Evolutionary conservation across 1,284 basidiomycete genomes (phyloP).

Genomic region (Sphagnurus paluster): DNA sequence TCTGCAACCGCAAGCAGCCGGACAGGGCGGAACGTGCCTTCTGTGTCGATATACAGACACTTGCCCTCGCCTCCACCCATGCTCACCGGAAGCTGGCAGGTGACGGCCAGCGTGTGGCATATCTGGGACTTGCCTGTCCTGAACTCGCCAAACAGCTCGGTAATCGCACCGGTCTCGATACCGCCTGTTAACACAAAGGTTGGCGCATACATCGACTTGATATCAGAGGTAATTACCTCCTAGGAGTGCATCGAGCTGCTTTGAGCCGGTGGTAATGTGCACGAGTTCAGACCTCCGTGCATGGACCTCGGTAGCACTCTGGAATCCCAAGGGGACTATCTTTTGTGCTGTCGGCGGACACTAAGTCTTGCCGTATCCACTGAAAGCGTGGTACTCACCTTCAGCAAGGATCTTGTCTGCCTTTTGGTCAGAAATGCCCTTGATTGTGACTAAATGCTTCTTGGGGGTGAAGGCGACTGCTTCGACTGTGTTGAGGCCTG

Average conservation of each 20-base stretch:
- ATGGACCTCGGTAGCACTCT: slow-evolving; percentile 97
- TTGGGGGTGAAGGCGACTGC: slow-evolving; percentile 97
- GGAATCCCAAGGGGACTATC: slow-evolving; percentile 96
- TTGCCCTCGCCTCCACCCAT: slow-evolving; percentile 99
- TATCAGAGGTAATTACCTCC: slow-evolving; percentile 63
- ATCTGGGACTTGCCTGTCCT: slow-evolving; percentile 98
- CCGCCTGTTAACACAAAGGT: slow-evolving; percentile 63
- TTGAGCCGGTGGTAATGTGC: slow-evolving; percentile 96
- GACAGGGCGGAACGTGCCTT: slow-evolving; percentile 97
- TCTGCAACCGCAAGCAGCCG: slow-evolving; percentile 95
- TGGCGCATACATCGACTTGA: slow-evolving; percentile 11
- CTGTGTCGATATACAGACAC: slow-evolving; percentile 98
- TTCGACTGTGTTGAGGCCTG: slow-evolving; percentile 93
- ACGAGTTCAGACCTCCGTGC: slow-evolving; percentile 94
- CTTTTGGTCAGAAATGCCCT: slow-evolving; percentile 97
- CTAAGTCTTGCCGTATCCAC: slow-evolving; percentile 2
- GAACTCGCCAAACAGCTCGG: slow-evolving; percentile 98
- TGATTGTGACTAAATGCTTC: slow-evolving; percentile 89
- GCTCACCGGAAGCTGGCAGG: slow-evolving; percentile 94
- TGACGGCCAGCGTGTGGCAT: slow-evolving; percentile 97
- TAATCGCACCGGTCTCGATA: slow-evolving; percentile 98
- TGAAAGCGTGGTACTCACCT: slow-evolving; percentile 52
- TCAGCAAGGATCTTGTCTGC: slow-evolving; percentile 95
- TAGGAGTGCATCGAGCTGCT: slow-evolving; percentile 92
- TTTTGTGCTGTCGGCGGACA: slow-evolving; percentile 71